Base-by-base conservation (phyloP, 116 monocot species). In the Papilionanthe hybrid region DNA sequence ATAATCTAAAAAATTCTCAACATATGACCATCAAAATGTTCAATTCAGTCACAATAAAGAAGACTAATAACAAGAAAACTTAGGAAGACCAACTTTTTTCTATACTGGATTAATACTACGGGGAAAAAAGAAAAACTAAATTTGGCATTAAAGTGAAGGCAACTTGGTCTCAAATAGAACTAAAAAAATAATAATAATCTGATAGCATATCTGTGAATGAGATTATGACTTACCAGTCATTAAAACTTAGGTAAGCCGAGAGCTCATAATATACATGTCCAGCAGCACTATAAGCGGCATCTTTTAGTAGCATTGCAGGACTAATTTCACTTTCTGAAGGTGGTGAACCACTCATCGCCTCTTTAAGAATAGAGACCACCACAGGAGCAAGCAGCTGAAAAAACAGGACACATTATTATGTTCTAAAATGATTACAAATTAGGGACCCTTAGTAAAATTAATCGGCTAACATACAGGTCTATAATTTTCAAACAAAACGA, bases 221-320 rank as follows among this genome's bases (percentile, higher is more conserved):
- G 44, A 44, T n/a, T 42, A 42, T 20, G 25, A 47, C 12, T 48
- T 91, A 99, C 98, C 99, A 95, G 72, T 95, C 95, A 76, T 82
- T 85, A 55, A 99, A 95, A 84, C 88, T 93, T 20, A 99, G 86
- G 83, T 87, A 99, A 72, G 75, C 89, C 44, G 99, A 95, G 75
- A 99, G 99, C 86, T 95, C 99, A 89, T 99, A 95, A 85, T 99
- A 99, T 9, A 95, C 95, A 86, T 99, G 95, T 28, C 91, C 99
- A 82, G 90, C 90, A 28, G 95, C 99, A 89, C 86, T 90, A 81
- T 95, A 99, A 75, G 93, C 91, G 79, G 99, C 99, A 90, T 99
- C 99, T 84, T 99, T 95, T 41, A 99, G 82, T 78, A 99, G 95
- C 95, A 99, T 95, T 84, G 89, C 82, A 72, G 91, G 82, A 60